Evolutionary conservation across 495 filamentous ascomycete genomes (phyloP).

Genomic region (Aspergillus haitiensis): DNA sequence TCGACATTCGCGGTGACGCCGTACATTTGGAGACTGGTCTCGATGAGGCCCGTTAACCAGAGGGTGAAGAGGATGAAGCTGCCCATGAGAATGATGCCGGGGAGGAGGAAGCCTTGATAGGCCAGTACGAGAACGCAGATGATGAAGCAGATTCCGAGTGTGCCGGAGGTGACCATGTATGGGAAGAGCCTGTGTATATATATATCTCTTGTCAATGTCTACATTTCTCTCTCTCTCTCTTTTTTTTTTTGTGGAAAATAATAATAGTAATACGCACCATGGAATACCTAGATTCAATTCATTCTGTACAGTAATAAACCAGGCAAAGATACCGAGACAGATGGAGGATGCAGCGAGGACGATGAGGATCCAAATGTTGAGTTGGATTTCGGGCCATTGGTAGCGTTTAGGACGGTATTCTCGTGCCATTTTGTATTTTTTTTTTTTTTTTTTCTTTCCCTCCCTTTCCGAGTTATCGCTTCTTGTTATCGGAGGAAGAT

Average conservation of each 20-base stretch:
- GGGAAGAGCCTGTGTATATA: constrained; percentile 71
- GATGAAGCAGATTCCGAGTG: constrained; percentile 73
- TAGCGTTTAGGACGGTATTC: constrained; percentile 61
- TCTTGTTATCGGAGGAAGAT: constrained; percentile 1
- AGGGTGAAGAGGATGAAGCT: constrained; percentile 93
- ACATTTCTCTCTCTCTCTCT: neutral
- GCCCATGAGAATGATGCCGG: constrained; percentile 83
- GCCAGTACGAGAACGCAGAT: constrained; percentile 70
- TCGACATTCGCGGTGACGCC: constrained; percentile 72
- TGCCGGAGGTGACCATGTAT: constrained; percentile 75
- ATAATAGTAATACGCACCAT: constrained; percentile 62
- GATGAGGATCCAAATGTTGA: constrained; percentile 90
- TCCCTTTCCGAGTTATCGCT: neutral
- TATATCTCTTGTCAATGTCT: neutral
- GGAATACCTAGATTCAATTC: constrained; percentile 69
- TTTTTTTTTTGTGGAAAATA: constrained; percentile 3
- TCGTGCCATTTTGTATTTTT: constrained; percentile 23
- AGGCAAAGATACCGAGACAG: constrained; percentile 82
- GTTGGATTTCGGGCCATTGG: constrained; percentile 90
- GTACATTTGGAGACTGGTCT: constrained; percentile 86
- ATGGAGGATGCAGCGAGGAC: constrained; percentile 76
- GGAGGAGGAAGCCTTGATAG: constrained; percentile 75
- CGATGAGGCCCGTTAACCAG: constrained; percentile 89
- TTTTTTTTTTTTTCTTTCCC: constrained; percentile 6
- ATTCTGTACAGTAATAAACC: constrained; percentile 78